Percentiles rank a stretch among this genome's conserved stretches.
Evolutionary conservation across 23 red algal species (phyloP).

Genomic region (Pyropia yezoensis): DNA sequence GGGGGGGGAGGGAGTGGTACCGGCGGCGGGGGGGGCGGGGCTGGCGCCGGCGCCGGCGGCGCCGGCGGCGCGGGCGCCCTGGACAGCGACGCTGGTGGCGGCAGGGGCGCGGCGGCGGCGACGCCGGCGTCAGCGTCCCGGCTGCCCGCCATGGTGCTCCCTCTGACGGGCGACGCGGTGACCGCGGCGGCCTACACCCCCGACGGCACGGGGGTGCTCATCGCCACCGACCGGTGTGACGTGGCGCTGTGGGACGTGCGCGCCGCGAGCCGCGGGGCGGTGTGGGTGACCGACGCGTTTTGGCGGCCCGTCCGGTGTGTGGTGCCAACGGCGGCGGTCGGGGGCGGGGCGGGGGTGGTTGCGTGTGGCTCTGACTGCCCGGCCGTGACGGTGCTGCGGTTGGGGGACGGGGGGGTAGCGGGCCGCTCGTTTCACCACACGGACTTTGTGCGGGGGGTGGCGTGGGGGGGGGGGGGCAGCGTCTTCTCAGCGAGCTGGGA

Average conservation of each 20-base stretch:
- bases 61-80: too few relatives aligned
- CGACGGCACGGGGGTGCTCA: conserved; percentile 20
- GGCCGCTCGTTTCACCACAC: conserved; percentile 48
- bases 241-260: conserved; percentile 58
- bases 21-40: neutral
- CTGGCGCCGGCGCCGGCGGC: conserved; percentile 12
- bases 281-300: conserved; percentile 19
- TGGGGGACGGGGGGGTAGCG: conserved; percentile 19
- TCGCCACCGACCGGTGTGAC: conserved; percentile 61
- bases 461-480: conserved; percentile 44
- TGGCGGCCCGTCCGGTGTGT: conserved; percentile 37
- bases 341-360: conserved; percentile 27
- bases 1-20: neutral
- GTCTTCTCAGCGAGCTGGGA: conserved; percentile 72
- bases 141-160: conserved; percentile 21
- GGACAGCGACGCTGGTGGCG: too few relatives aligned
- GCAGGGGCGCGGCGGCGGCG: too few relatives aligned
- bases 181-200: conserved; percentile 50
- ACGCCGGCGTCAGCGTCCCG: too few relatives aligned
- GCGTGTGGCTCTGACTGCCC: conserved; percentile 58
- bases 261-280: neutral
- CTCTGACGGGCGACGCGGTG: conserved; percentile 43
- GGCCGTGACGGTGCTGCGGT: conserved; percentile 37
- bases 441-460: conserved; percentile 72
- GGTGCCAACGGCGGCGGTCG: conserved; percentile 31